Evolutionary conservation across 2,329 filamentous ascomycete genomes (phyloP).

Genomic region (Blastomyces gilchristii): DNA sequence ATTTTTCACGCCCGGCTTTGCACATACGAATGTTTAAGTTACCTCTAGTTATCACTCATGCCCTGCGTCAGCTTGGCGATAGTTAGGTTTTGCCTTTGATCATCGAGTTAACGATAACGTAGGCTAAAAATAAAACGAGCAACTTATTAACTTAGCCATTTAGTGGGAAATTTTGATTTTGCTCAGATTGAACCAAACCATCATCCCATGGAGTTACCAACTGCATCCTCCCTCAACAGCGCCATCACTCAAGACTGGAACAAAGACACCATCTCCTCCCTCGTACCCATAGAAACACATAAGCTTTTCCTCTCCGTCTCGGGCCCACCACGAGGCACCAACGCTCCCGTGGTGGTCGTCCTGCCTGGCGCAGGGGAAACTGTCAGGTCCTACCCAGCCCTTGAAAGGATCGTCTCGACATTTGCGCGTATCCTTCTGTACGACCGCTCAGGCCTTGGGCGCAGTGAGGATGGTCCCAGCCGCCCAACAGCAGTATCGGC

Average conservation of each 20-base stretch:
- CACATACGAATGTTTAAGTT: too few relatives aligned
- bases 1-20: too few relatives aligned
- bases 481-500: conserved; percentile 19
- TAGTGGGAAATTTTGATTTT: too few relatives aligned
- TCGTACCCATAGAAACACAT: conserved; percentile 27
- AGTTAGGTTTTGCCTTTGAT: too few relatives aligned
- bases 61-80: too few relatives aligned
- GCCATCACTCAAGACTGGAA: conserved; percentile 1
- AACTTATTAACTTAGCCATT: too few relatives aligned
- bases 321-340: conserved; percentile 18
- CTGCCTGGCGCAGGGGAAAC: conserved; percentile 30
- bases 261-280: conserved; percentile 8
- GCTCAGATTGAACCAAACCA: background rate
- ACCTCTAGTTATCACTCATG: too few relatives aligned
- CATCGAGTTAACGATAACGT: too few relatives aligned
- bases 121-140: too few relatives aligned
- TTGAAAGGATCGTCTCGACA: conserved; percentile 23
- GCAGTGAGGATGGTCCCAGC: conserved; percentile 21
- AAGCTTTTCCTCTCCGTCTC: conserved; percentile 23
- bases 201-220: background rate
- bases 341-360: conserved; percentile 26
- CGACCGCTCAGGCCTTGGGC: conserved; percentile 32
- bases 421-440: conserved; percentile 27
- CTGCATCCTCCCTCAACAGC: background rate
- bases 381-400: conserved; percentile 25